Percentiles rank a stretch among this genome's conserved stretches.
These are phyloP conservation scores for Gamarada debralockiae DNA, from an alignment of 495 filamentous ascomycete genomes.

Conservation along the genomic window DNA sequence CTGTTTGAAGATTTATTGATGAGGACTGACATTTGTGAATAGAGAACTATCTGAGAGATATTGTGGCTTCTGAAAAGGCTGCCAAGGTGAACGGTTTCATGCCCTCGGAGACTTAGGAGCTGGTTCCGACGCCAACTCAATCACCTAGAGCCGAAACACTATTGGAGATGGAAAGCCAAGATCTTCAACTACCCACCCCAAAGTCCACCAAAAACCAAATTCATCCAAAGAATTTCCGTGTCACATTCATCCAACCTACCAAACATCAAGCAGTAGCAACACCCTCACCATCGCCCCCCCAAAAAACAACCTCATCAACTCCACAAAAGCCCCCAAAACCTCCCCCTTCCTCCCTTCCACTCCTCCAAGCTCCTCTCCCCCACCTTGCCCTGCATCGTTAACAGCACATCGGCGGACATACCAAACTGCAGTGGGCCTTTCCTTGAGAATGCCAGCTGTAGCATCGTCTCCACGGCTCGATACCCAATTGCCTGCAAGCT, in stretches of 20 bases:
- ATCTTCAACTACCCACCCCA: too few relatives aligned
- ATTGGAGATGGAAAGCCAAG: too few relatives aligned
- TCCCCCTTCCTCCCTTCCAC: constrained; percentile 6
- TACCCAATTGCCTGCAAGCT: neutral
- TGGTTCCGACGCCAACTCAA: too few relatives aligned
- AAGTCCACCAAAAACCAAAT: too few relatives aligned
- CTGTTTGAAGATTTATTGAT: neutral
- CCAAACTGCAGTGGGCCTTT: neutral
- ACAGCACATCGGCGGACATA: constrained; percentile 2
- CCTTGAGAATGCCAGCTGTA: neutral
- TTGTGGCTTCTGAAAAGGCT: neutral
- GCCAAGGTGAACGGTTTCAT: too few relatives aligned
- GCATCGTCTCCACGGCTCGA: constrained; percentile 8
- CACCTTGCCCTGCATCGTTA: neutral
- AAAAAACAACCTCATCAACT: too few relatives aligned
- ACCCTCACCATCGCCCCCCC: too few relatives aligned
- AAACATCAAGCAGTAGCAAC: too few relatives aligned
- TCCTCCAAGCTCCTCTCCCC: constrained; percentile 3
- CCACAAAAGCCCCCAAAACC: constrained; percentile 7
- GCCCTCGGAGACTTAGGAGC: too few relatives aligned
- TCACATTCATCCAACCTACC: too few relatives aligned
- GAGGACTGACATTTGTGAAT: neutral
- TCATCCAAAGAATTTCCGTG: too few relatives aligned
- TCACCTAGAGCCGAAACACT: too few relatives aligned
- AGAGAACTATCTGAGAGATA: constrained; percentile 1